Percentiles rank a stretch among this genome's conserved stretches.
Conservation (phyloP, 257 asterid genomes). For the Solanum stenotomum region DNA sequence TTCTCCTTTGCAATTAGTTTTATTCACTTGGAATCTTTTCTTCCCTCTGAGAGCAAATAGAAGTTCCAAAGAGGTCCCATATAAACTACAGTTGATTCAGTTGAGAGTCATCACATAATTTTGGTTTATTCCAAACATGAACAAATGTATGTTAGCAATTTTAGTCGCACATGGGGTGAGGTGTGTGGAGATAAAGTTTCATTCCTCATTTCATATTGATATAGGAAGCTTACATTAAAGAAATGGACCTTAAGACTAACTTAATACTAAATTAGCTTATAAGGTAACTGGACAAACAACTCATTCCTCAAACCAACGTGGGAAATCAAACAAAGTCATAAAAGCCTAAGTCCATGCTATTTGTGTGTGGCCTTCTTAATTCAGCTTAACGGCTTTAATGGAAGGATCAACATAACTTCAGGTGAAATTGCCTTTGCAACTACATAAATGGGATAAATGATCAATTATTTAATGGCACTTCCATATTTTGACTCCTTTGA, state of each 20-base stretch:
- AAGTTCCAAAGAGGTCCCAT: neutral
- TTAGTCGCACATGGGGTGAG: neutral
- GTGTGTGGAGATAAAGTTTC: neutral
- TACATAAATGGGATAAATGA: too few relatives aligned
- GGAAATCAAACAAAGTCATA: neutral
- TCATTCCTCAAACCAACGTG: neutral
- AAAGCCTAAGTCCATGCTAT: neutral
- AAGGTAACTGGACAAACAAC: neutral
- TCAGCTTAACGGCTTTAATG: neutral
- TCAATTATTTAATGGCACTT: too few relatives aligned
- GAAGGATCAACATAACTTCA: neutral
- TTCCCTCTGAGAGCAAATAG: neutral
- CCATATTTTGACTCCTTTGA: too few relatives aligned
- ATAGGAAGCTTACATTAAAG: neutral
- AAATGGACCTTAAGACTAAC: neutral
- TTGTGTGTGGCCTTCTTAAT: neutral
- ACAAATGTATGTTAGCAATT: neutral
- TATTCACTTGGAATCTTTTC: neutral
- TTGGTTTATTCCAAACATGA: neutral
- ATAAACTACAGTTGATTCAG: neutral
- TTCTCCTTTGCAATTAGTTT: neutral
- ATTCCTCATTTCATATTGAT: neutral
- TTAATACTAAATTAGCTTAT: neutral
- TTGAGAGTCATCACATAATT: neutral
- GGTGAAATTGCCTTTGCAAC: neutral